Evolutionary conservation across 345 rosid genomes (phyloP).

Genomic region (Citrus inodora): DNA sequence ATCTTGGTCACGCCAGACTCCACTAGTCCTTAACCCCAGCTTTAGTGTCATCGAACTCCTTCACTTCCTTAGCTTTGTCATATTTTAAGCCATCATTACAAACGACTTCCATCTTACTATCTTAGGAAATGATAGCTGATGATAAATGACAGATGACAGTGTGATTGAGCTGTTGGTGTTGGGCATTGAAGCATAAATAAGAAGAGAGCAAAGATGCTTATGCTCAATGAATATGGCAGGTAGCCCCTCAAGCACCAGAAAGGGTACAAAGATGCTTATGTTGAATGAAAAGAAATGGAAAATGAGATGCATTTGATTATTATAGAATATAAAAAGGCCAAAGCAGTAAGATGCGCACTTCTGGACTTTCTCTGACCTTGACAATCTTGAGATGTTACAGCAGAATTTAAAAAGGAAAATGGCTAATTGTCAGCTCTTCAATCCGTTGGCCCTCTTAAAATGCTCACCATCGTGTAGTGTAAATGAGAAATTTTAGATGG

Average conservation of each 20-base stretch:
- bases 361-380: conserved; percentile 2
- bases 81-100: conserved; percentile 10
- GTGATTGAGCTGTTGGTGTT: background rate
- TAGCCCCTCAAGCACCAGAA: conserved; percentile 5
- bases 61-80: conserved; percentile 30
- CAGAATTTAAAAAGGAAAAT: background rate
- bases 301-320: conserved; percentile 1
- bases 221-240: background rate
- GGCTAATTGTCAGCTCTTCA: background rate
- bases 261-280: conserved; percentile 8
- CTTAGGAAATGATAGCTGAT: background rate
- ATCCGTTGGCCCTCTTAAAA: background rate
- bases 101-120: conserved; percentile 17
- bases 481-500: no score
- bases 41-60: conserved; percentile 20
- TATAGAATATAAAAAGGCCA: background rate
- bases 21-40: conserved; percentile 38
- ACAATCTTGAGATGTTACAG: background rate
- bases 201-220: background rate
- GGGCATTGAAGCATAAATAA: background rate
- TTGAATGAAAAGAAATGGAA: background rate
- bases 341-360: conserved; percentile 1
- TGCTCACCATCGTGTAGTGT: no score
- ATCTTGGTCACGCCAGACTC: conserved; percentile 38
- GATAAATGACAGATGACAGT: background rate